Conservation (phyloP, 2,329 filamentous ascomycete species). For the Arthrobotrys pseudoclavata region DNA sequence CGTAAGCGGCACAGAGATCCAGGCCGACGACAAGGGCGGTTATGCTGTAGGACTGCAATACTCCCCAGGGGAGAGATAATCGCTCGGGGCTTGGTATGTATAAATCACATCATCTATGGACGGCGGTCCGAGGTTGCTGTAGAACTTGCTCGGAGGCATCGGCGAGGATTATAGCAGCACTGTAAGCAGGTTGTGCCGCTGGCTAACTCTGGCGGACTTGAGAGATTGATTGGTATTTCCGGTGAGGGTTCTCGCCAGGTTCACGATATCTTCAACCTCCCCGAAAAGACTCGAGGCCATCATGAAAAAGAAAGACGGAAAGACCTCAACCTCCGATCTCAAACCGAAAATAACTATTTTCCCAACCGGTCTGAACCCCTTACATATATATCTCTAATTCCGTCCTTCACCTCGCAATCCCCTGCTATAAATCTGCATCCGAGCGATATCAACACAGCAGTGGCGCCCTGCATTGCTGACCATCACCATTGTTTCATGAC, state of each 20-base stretch:
- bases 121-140: too few species aligned
- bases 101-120: too few species aligned
- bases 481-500: slow-evolving; percentile 15
- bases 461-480: background rate
- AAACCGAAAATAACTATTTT: slow-evolving; percentile 12
- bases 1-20: too few species aligned
- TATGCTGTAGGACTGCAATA: too few species aligned
- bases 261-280: too few species aligned
- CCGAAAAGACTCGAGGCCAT: too few species aligned
- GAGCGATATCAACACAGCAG: slow-evolving; percentile 4
- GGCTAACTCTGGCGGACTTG: background rate
- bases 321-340: background rate
- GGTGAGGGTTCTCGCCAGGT: too few species aligned
- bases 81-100: too few species aligned
- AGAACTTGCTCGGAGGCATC: background rate
- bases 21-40: too few species aligned
- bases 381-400: slow-evolving; percentile 29
- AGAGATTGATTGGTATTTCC: too few species aligned
- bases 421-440: background rate
- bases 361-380: slow-evolving; percentile 3
- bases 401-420: background rate
- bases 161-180: background rate
- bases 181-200: background rate
- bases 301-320: background rate
- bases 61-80: too few species aligned